Evolutionary conservation across 192 early-diverging fungal genomes (phyloP), one percentile per base, ranked within the genome.

Genomic region (Linnemannia zychae): DNA sequence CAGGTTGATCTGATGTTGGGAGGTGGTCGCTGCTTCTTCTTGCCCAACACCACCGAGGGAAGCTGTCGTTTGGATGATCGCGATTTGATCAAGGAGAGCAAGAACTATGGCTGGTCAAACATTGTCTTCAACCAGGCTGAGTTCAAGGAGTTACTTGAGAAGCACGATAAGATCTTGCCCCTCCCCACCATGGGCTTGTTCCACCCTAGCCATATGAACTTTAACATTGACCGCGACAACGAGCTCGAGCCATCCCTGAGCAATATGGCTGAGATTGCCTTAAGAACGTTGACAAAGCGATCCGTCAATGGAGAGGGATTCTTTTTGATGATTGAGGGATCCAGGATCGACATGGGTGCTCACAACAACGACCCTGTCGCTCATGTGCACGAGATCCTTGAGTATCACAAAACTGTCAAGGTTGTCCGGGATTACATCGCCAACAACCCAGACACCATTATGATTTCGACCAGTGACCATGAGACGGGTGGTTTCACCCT

Each of bases 301-400:
- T 34, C 87, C 3, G 89, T 92, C 4, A 89, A 89, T 0, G 80
- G 80, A 60, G 78, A 89, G 0, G 97, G 98, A 6, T 99, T 99
- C 88, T 97, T 99, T 84, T 88, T 99, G 82, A 97, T 99, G 96
- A 94, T 99, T 77, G 98, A 99, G 90, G 97, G 98, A 44, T 96
- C 94, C 75, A 89, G 97, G 60, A 99, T 99, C 76, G 92, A 99
- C 83, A 98, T 99, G 97, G 98, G 96, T 1, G 98, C 95, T 7
- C 98, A 99, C 81, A 96, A 92, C 76, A 99, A 99, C 86, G 98
- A 99, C 84, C 93, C 98, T 15, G 96, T 96, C 11, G 89, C 96
- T 1, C 98, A 99, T 81, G 90, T 96, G 17, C 95, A 95, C 80
- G 98, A 99, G 33, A 98, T 99, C 70, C 82, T 97, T 15, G 96